These are phyloP conservation scores for Sarocladium kiliense DNA, from an alignment of 2,329 filamentous ascomycete genomes.

Conservation along the genomic window DNA sequence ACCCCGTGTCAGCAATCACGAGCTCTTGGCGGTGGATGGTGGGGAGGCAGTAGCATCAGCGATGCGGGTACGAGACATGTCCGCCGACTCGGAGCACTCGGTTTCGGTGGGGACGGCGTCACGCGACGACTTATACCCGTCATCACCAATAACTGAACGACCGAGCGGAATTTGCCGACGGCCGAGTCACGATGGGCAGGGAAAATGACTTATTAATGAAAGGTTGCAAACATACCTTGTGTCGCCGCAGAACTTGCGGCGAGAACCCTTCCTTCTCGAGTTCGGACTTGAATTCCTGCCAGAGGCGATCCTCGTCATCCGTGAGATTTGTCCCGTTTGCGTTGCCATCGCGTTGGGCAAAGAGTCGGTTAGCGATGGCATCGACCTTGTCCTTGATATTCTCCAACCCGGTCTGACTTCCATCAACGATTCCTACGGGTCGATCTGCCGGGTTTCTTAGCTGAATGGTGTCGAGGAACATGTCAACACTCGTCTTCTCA, in stretches of 20 bases:
- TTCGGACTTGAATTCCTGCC: constrained; percentile 54
- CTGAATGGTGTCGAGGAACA: constrained; percentile 54
- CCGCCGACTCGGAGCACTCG: not conserved
- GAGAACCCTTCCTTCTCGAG: constrained; percentile 55
- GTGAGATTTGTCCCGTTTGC: constrained; percentile 19
- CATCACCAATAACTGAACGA: constrained; percentile 36
- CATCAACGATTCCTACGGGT: constrained; percentile 27
- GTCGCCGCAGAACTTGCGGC: constrained; percentile 45
- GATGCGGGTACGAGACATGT: not conserved
- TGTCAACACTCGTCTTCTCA: constrained; percentile 48
- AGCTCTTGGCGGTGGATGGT: not conserved
- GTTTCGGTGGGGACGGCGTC: constrained; percentile 11
- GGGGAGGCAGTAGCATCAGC: not conserved
- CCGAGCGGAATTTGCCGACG: not conserved
- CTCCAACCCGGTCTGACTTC: constrained; percentile 40
- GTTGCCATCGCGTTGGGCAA: constrained; percentile 34
- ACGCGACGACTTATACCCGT: constrained; percentile 37
- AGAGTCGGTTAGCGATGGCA: constrained; percentile 47
- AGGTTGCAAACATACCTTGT: constrained; percentile 45
- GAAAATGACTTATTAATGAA: constrained; percentile 3
- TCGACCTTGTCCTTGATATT: constrained; percentile 57
- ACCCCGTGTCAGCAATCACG: constrained; percentile 8
- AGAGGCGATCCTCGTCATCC: constrained; percentile 47
- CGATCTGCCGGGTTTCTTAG: constrained; percentile 39
- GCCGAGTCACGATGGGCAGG: not conserved